Evolutionary conservation across 192 early-diverging fungal genomes (phyloP), one percentile per base, ranked within the genome.

Genomic region (Coemansia umbellata): DNA sequence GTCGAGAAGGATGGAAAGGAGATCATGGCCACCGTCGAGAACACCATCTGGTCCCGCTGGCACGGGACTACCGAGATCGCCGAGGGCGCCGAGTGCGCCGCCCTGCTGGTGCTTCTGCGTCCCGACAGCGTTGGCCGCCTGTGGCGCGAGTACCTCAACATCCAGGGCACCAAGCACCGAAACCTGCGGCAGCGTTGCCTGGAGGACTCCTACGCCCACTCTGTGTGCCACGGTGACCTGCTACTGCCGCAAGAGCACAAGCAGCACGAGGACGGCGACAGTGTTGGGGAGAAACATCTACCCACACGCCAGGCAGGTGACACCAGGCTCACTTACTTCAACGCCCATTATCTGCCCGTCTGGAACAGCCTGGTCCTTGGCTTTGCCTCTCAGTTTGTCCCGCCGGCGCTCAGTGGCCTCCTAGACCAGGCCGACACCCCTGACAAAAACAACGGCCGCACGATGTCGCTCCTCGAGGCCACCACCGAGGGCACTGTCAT

Each of bases 1-100:
- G 91, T 95, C 15, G 86, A 87, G 32, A 74, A 78, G 13, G 93
- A 98, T 50, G 91, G 92, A 44, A 77, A 80, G 37, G 74, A 79
- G 19, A 89, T 91, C 21, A 93, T 95, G 78, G 78, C 81, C 13
- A 79, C 82, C 27, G 82, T 94, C 4, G 82, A 81, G 8, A 54
- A 60, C 33, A 76, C 80, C 3, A 80, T 94, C 8, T 79, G 83
- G 50, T 55, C 63, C 21, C 37, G 74, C 14, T 70, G 66, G 74
- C 24, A 57, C n/a, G 19, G 39, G 18, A 47, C 6, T 6, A 71
- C 74, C 0, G 63, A 42, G 5, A 23, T 78, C 1, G 19, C 55
- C 0, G 63, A 78, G 18, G 74, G 66, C 18, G 68, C 63, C 4
- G 68, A 69, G 27, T 70, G 67, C 36, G 67, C 65, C 2, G 62